phyloP scores from a whole-genome alignment of 768 basidiomycete species.

The Lepiota brunneoincarnata region DNA sequence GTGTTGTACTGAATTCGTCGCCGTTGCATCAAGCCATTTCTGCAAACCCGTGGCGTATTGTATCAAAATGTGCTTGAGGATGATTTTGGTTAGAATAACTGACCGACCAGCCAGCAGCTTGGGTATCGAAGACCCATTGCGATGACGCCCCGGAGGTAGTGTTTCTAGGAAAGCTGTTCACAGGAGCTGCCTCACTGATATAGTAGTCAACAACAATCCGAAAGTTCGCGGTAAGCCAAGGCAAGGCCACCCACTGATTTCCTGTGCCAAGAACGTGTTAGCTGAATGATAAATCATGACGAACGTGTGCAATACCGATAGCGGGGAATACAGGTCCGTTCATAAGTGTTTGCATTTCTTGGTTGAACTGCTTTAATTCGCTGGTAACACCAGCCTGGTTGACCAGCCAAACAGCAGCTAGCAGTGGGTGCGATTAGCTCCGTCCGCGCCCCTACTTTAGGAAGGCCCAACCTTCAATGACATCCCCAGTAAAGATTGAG shows the following conservation, averaged over 20 bases:
- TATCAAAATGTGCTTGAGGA: not conserved
- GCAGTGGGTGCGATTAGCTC: not conserved
- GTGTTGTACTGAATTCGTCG: constrained; percentile 41
- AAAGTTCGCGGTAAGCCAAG: not conserved
- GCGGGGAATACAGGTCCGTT: constrained; percentile 44
- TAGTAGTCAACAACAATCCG: not conserved
- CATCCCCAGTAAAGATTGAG: constrained; percentile 64
- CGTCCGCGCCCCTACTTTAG: not conserved
- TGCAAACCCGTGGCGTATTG: constrained; percentile 16
- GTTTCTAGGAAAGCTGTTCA: constrained; percentile 55
- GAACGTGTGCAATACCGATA: constrained; percentile 33
- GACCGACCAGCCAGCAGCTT: constrained; percentile 48
- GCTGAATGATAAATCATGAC: not conserved
- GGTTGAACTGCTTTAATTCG: constrained; percentile 45
- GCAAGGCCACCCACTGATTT: constrained; percentile 40
- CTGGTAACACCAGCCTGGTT: constrained; percentile 37
- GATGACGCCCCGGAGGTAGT: constrained; percentile 34
- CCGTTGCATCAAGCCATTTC: constrained; percentile 45
- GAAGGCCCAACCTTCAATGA: constrained; percentile 48
- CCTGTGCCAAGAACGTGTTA: constrained; percentile 24
- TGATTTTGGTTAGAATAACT: constrained; percentile 9
- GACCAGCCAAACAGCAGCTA: not conserved
- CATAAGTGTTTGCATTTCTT: constrained; percentile 39
- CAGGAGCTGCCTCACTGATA: constrained; percentile 53
- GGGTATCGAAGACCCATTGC: constrained; percentile 59